phyloP scores from a whole-genome alignment of 345 rosid species.

The Boechera retrofracta region DNA sequence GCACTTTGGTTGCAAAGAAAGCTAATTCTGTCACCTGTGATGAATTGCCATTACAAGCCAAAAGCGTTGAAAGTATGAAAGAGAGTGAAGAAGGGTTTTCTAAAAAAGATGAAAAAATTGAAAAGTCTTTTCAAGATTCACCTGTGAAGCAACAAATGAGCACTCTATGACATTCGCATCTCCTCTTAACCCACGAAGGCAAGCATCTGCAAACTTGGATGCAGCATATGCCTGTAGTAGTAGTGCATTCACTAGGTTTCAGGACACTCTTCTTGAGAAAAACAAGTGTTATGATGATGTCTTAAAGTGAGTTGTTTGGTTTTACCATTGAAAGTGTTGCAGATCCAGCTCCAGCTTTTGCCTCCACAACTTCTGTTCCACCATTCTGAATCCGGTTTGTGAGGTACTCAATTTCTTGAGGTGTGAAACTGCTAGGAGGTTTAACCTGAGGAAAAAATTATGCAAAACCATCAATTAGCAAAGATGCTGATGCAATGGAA shows the following conservation, averaged over 20 bases:
- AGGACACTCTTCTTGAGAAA: neutral
- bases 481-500: neutral
- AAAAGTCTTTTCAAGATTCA: slow-evolving; percentile 32
- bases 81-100: neutral
- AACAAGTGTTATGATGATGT: neutral
- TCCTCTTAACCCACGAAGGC: slow-evolving; percentile 78
- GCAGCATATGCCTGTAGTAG: slow-evolving; percentile 77
- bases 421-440: slow-evolving; percentile 74
- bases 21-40: slow-evolving; percentile 76
- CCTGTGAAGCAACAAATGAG: slow-evolving; percentile 76
- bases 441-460: slow-evolving; percentile 55
- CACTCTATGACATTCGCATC: slow-evolving; percentile 68
- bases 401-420: slow-evolving; percentile 65
- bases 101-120: neutral
- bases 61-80: neutral
- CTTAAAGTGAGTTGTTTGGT: slow-evolving; percentile 16
- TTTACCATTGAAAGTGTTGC: slow-evolving; percentile 86
- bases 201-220: slow-evolving; percentile 83
- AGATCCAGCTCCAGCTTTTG: slow-evolving; percentile 86
- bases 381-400: slow-evolving; percentile 85
- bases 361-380: slow-evolving; percentile 92
- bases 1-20: slow-evolving; percentile 80
- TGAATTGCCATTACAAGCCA: slow-evolving; percentile 16
- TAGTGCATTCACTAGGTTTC: neutral
- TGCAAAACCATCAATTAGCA: slow-evolving; percentile 2